Base-by-base conservation (phyloP, 2,329 filamentous ascomycete species). In the Aspergillus pseudoterreus region DNA sequence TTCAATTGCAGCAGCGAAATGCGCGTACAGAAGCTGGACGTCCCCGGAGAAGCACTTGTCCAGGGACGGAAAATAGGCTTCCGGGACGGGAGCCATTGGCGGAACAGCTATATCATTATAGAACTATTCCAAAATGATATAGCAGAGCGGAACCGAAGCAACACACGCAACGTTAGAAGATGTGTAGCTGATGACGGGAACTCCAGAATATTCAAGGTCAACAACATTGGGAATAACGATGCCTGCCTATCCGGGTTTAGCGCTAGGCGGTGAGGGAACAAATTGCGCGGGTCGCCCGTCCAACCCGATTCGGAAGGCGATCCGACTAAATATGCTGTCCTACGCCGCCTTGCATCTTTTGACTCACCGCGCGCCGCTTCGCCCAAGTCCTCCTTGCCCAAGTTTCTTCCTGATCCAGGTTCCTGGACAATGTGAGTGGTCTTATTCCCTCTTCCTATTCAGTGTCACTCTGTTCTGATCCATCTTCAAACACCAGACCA, bases 21-120 rank as follows among this genome's bases (percentile, higher is more conserved):
- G 46, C 44, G 45, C 70, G 41, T 80, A 95, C 88, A 96, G 81
- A 65, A 96, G 79, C 68, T 87, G 81, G 65, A 82, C 82, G 71
- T 92, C 85, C 74, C 90, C 89, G 63, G 83, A 86, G 65, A 97
- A 81, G 75, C 90, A 95, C 69, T 88, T 85, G 73, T 90, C 87
- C 72, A 96, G 80, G 67, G 90, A 84, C 67, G 92, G 90, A 66
- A 95, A 88, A 75, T 92, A 94, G 70, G 82, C 78, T 75, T 87
- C 85, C 66, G 82, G 80, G 67, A 82, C 76, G 73, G 85, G 80
- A 77, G 84, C 86, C 87, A 90, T 91, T 68, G 66, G 65, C 61
- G 56, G 56, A 59, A 60, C 67, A 66, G 62, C 54, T 70, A 73
- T 69, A 71, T 71, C 71, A 74, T 75, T 63, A 65, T 70, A 68